Percentiles rank a stretch among this genome's conserved stretches.
Evolutionary conservation across 352 stramenopile species (phyloP).

Genomic region (Globisporangium alternatum): DNA sequence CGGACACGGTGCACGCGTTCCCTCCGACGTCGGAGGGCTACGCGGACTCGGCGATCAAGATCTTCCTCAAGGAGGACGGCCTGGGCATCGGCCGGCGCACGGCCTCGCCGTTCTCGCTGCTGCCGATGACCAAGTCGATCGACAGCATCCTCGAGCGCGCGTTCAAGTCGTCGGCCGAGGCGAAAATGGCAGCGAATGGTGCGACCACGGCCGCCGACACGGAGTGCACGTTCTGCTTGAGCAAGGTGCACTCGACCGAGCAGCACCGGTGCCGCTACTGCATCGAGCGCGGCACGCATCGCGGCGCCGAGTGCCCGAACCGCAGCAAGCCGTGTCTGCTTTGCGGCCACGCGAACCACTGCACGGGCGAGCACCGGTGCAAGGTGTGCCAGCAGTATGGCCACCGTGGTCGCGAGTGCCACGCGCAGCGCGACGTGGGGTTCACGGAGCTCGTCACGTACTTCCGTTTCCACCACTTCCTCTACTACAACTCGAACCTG

Average conservation of each 20-base stretch:
- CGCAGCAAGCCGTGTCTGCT: conserved; percentile 62
- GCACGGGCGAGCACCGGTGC: conserved; percentile 78
- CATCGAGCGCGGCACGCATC: conserved; percentile 74
- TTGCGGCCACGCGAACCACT: conserved; percentile 72
- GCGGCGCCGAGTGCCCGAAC: conserved; percentile 68
- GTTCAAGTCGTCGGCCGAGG: conserved; percentile 38
- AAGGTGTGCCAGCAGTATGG: conserved; percentile 82
- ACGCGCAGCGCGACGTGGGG: conserved; percentile 76
- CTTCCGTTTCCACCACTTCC: conserved; percentile 85
- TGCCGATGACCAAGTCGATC: conserved; percentile 72
- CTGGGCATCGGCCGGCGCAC: conserved; percentile 61
- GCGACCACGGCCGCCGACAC: conserved; percentile 10
- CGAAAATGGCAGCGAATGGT: conserved; percentile 9
- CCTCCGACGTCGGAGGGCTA: conserved; percentile 81
- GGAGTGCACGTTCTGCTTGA: conserved; percentile 61
- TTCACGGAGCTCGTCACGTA: conserved; percentile 79
- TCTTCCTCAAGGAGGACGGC: conserved; percentile 76
- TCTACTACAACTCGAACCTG: conserved; percentile 88
- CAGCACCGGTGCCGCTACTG: conserved; percentile 84
- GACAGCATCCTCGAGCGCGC: conserved; percentile 72
- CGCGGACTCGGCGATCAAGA: conserved; percentile 75
- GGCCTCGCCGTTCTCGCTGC: conserved; percentile 67
- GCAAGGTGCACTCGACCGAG: conserved; percentile 55
- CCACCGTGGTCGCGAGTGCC: conserved; percentile 80
- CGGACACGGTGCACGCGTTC: conserved; percentile 80